A percentile compares a stretch with the other conserved stretches of the same genome.
These are phyloP conservation scores for Camptophora hylomeconis DNA, from an alignment of 2,329 filamentous ascomycete genomes.

Conservation along the genomic window DNA sequence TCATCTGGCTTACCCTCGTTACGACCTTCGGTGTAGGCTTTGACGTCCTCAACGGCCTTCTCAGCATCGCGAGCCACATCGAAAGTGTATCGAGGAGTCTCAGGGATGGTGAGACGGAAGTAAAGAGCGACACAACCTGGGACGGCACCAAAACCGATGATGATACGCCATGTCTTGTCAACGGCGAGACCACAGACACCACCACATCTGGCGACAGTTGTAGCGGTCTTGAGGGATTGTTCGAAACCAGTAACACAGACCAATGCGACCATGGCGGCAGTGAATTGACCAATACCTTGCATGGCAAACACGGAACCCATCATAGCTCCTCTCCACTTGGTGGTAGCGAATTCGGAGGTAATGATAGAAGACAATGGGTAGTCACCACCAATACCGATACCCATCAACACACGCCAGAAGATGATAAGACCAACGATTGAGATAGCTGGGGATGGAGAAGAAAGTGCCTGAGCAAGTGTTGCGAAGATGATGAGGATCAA, in stretches of 20 bases:
- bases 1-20: conserved; percentile 53
- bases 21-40: conserved; percentile 59
- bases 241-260: conserved; percentile 63
- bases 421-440: conserved; percentile 45
- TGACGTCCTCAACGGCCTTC: conserved; percentile 58
- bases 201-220: conserved; percentile 43
- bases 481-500: conserved; percentile 69
- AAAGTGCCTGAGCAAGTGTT: conserved; percentile 58
- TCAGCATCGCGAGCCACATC: conserved; percentile 64
- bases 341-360: conserved; percentile 53
- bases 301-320: conserved; percentile 79
- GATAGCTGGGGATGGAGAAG: conserved; percentile 49
- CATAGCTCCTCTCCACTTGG: conserved; percentile 75
- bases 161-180: conserved; percentile 76
- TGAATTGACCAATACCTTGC: conserved; percentile 73
- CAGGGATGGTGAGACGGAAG: conserved; percentile 75
- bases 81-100: conserved; percentile 80
- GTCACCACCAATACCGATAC: conserved; percentile 67
- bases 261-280: conserved; percentile 61
- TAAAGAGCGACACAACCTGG: conserved; percentile 72
- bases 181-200: conserved; percentile 55
- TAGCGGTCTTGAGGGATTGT: conserved; percentile 42
- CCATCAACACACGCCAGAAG: conserved; percentile 74
- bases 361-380: conserved; percentile 75
- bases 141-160: conserved; percentile 70